Evolutionary conservation across 2,329 filamentous ascomycete species (phyloP).

Genomic region (Cladosporium sp.): DNA sequence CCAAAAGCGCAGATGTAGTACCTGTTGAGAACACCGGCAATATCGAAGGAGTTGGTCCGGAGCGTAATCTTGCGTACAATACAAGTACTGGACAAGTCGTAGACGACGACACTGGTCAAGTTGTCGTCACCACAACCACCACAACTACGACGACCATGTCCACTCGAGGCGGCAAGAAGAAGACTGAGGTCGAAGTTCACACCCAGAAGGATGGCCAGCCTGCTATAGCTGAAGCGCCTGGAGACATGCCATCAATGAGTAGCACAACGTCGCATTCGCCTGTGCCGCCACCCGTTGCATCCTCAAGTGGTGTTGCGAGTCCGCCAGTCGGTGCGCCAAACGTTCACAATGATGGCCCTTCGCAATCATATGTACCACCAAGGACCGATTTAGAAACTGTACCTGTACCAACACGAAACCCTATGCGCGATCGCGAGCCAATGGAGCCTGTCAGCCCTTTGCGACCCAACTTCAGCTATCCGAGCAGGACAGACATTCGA

Average conservation of each 20-base stretch:
- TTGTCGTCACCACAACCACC: slow-evolving; percentile 28
- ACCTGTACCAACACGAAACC: slow-evolving; percentile 7
- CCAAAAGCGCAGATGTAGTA: slow-evolving; percentile 16
- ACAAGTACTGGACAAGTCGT: slow-evolving; percentile 26
- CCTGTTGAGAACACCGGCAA: slow-evolving; percentile 27
- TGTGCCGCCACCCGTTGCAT: background rate
- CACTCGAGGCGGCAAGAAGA: slow-evolving; percentile 19
- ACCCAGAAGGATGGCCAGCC: slow-evolving; percentile 12
- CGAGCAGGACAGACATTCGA: slow-evolving; percentile 9
- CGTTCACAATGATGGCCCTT: background rate
- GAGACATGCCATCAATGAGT: slow-evolving; percentile 11
- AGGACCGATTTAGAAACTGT: background rate
- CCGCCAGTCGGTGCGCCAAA: background rate
- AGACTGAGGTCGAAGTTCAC: slow-evolving; percentile 18
- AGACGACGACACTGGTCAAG: slow-evolving; percentile 29
- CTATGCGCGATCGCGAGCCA: slow-evolving; percentile 9
- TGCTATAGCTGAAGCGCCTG: slow-evolving; percentile 15
- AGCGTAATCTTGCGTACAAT: slow-evolving; percentile 26
- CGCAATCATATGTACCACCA: background rate
- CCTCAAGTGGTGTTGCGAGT: background rate
- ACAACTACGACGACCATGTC: slow-evolving; percentile 31
- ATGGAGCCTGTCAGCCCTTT: slow-evolving; percentile 10
- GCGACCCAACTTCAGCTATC: slow-evolving; percentile 15
- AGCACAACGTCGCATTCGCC: slow-evolving; percentile 4
- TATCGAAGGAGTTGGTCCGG: slow-evolving; percentile 23